A percentile compares a stretch with the other conserved stretches of the same genome.
These are phyloP conservation scores for baker's yeast (Saccharomyces cerevisiae) DNA, from an alignment of 805 yeast species.

Conservation along the genomic window DNA sequence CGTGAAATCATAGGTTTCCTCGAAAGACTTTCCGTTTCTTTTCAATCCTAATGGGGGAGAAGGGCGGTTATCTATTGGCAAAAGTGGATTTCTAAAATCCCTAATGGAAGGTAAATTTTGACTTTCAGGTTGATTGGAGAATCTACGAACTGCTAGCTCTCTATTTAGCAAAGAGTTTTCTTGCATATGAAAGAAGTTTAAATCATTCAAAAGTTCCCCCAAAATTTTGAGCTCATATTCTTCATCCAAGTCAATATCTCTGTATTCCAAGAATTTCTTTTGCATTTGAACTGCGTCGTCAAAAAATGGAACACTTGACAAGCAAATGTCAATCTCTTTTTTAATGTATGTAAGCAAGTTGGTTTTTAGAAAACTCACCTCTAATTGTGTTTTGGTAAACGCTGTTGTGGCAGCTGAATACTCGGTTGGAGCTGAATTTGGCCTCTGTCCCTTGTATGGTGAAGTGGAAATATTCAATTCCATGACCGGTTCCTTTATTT, in stretches of 20 bases:
- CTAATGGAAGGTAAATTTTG: neutral
- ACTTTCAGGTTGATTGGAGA: neutral
- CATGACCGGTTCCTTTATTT: neutral
- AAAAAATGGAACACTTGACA: constrained; percentile 14
- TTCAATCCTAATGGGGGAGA: neutral
- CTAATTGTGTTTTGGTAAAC: neutral
- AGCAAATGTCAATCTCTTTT: constrained; percentile 13
- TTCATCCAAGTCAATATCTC: constrained; percentile 4
- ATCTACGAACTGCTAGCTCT: constrained; percentile 12
- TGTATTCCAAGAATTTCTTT: constrained; percentile 10
- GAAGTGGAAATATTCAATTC: neutral
- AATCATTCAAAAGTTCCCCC: constrained; percentile 12
- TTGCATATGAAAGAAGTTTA: constrained; percentile 16
- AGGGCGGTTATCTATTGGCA: neutral
- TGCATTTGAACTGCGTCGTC: constrained; percentile 13
- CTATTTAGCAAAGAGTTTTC: constrained; percentile 19
- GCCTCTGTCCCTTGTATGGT: neutral
- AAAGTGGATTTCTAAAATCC: neutral
- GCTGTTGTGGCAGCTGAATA: neutral
- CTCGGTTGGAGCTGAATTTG: neutral
- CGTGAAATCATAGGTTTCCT: neutral
- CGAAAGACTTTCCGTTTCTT: neutral
- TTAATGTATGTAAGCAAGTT: constrained; percentile 12
- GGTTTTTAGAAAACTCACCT: neutral
- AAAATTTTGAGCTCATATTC: constrained; percentile 8